Base-by-base conservation (phyloP, 129 eudicot genomes). In the Arctium lappa region DNA sequence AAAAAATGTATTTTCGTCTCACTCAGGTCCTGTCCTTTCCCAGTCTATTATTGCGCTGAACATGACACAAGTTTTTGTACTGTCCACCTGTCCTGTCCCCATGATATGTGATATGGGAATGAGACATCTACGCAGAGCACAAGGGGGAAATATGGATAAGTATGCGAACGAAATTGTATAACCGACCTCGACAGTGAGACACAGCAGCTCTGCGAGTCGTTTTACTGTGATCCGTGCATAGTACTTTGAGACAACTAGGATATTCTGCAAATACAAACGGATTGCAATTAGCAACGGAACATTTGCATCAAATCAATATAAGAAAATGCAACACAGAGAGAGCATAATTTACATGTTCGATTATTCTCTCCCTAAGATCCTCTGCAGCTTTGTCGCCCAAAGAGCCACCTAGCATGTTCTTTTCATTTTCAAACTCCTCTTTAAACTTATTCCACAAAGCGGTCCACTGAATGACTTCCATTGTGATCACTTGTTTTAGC, bases 401-500 rank as follows among this genome's bases (percentile, higher is more conserved):
- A 85, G 97, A 65, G 86, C 98, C 98, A 74, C 98, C 97, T 73
- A 87, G 87, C 97, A 92, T 85, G 77, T 87, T 91, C 81, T 91
- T 92, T 82, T 92, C 98, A 74, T 88, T 92, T 50, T 91, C 97
- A 85, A 94, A 94, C 82, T 94, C 98, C 10, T 87, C 94, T 85
- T 92, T 86, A 62, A 91, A 92, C 30, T 90, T 82, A 65, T 74
- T 86, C 98, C 98, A 94, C 44, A 94, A 89, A 63, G 89, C 81
- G 40, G 91, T 94, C 98, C 98, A 94, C 81, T 89, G 98, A 76
- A 94, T 84, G 18, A 92, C 97, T 88, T 94, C 97, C 98, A 94
- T 94, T 3, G 98, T 94, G 38, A 92, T 86, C 71, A 94, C 76
- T 80, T 94, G 97, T 83, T 94, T 94, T 60, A 92, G 75, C 32